These are phyloP conservation scores for Tuber calosporum DNA, from an alignment of 495 filamentous ascomycete genomes.

Conservation along the genomic window DNA sequence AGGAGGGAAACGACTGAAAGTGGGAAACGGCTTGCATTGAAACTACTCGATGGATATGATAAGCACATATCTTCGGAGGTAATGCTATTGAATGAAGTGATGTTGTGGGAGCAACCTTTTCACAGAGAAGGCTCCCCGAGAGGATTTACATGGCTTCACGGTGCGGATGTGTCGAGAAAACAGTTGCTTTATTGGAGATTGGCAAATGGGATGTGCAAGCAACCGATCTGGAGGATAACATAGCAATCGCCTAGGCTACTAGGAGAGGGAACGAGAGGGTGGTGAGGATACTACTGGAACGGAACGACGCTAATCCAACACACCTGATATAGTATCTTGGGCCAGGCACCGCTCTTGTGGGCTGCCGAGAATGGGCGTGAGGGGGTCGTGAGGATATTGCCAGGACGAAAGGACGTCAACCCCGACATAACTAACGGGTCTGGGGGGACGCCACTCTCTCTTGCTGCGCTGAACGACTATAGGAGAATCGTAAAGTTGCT, in stretches of 20 bases:
- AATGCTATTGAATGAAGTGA: neutral
- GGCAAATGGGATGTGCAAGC: neutral
- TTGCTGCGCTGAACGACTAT: too few relatives aligned
- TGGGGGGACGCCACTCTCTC: neutral
- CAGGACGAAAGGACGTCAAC: neutral
- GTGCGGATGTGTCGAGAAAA: neutral
- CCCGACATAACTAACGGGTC: neutral
- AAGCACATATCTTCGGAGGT: neutral
- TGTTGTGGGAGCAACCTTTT: neutral
- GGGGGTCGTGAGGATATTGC: neutral
- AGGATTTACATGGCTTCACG: neutral
- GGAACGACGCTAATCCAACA: neutral
- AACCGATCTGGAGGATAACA: neutral
- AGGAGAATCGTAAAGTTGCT: too few relatives aligned
- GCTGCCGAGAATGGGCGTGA: neutral
- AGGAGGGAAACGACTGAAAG: neutral
- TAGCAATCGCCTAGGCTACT: neutral
- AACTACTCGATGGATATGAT: neutral
- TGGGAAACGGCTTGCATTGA: neutral
- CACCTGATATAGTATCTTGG: neutral
- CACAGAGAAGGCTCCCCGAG: accelerated
- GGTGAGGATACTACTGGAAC: neutral
- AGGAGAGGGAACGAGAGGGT: neutral
- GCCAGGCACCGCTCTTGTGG: neutral
- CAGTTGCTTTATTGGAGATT: neutral